A percentile compares a stretch with the other conserved stretches of the same genome.
These are phyloP conservation scores for Skeletonema grethae DNA, from an alignment of 108 stramenopile species.

Conservation along the genomic window DNA sequence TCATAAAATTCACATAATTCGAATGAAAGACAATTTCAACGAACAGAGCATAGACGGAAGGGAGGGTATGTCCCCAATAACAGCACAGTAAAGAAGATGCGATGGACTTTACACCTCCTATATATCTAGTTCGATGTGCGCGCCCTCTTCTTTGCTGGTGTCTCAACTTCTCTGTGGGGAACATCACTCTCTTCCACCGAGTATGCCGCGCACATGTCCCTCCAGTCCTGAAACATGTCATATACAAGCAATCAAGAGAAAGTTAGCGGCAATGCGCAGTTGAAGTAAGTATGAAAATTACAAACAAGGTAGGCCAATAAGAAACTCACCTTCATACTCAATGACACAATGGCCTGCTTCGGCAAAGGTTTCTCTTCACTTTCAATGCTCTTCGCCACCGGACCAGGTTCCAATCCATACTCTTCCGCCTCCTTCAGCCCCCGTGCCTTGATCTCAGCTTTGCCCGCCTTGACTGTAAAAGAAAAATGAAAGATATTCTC, in stretches of 20 bases:
- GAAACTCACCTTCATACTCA: slow-evolving; percentile 57
- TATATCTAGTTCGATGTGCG: slow-evolving; percentile 10
- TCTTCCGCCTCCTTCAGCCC: slow-evolving; percentile 26
- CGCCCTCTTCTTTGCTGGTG: slow-evolving; percentile 12
- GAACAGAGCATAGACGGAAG: background rate
- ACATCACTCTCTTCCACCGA: slow-evolving; percentile 62
- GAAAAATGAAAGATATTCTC: slow-evolving; percentile 89
- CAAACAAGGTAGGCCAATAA: background rate
- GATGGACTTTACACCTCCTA: background rate
- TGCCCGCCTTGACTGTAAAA: slow-evolving; percentile 75
- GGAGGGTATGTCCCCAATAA: slow-evolving; percentile 13
- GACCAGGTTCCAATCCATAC: slow-evolving; percentile 37
- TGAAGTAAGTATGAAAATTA: background rate
- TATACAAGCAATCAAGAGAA: background rate
- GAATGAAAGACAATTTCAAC: slow-evolving; percentile 8
- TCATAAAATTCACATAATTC: background rate
- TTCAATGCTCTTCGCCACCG: slow-evolving; percentile 12
- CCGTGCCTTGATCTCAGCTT: slow-evolving; percentile 41
- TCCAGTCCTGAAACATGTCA: slow-evolving; percentile 59
- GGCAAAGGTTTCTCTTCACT: slow-evolving; percentile 9
- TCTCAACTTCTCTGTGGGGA: slow-evolving; percentile 54
- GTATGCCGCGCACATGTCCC: slow-evolving; percentile 64
- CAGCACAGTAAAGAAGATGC: background rate
- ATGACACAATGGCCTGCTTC: slow-evolving; percentile 70
- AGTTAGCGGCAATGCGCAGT: background rate